These are phyloP conservation scores for Talaromyces albobiverticillius DNA, from an alignment of 2,329 filamentous ascomycete species.

Conservation along the genomic window DNA sequence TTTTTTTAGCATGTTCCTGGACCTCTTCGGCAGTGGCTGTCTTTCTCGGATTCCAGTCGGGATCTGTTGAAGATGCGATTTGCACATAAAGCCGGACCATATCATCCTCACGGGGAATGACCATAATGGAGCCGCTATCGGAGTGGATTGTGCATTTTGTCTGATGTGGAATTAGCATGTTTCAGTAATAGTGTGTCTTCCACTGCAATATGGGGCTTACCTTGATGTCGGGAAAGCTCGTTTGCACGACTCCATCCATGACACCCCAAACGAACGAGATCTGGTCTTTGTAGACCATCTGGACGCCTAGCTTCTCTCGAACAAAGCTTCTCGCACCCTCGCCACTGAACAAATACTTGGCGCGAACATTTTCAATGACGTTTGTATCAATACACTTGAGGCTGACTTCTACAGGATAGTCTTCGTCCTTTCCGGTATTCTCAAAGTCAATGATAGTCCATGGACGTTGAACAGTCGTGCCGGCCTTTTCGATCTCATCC, in stretches of 20 bases:
- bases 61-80: constrained; percentile 60
- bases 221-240: constrained; percentile 63
- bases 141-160: constrained; percentile 69
- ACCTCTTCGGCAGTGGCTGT: constrained; percentile 59
- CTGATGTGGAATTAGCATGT: constrained; percentile 27
- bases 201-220: constrained; percentile 27
- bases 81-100: constrained; percentile 54
- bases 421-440: constrained; percentile 58
- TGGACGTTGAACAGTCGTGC: constrained; percentile 55
- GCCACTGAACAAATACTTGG: constrained; percentile 63
- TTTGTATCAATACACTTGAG: constrained; percentile 74
- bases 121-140: constrained; percentile 62
- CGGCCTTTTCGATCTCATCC: constrained; percentile 59
- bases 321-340: constrained; percentile 62
- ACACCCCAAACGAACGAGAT: constrained; percentile 65
- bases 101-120: constrained; percentile 53
- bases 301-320: constrained; percentile 63
- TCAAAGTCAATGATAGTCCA: constrained; percentile 62
- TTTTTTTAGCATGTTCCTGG: constrained; percentile 56
- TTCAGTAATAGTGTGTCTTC: background rate
- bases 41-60: constrained; percentile 61
- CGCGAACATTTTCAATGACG: constrained; percentile 61
- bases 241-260: constrained; percentile 64
- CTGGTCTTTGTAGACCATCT: constrained; percentile 61
- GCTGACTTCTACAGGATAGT: constrained; percentile 77